Percentiles rank a stretch among this genome's conserved stretches.
These are phyloP conservation scores for Geoglossum cookeanum DNA, from an alignment of 2,329 filamentous ascomycete species.

Conservation along the genomic window DNA sequence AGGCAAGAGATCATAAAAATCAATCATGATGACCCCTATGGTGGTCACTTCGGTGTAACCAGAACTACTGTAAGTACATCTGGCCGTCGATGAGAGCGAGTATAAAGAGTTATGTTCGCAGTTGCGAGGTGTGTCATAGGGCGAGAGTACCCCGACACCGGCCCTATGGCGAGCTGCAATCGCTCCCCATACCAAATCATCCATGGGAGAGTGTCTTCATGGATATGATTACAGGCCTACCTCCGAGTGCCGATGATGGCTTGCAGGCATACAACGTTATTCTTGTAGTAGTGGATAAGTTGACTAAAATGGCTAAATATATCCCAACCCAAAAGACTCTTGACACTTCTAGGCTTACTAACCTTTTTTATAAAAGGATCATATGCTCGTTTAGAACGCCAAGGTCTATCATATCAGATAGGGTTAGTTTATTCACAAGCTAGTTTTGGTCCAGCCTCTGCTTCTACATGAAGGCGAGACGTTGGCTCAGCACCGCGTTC, in stretches of 20 bases:
- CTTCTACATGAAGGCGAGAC: slow-evolving; percentile 1
- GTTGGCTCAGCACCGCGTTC: slow-evolving; percentile 2
- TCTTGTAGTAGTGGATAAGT: slow-evolving; percentile 11
- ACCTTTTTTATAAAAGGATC: slow-evolving; percentile 9
- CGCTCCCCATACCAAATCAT: neutral
- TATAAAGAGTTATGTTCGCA: slow-evolving; percentile 2
- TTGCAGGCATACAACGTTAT: slow-evolving; percentile 8
- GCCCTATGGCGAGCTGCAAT: slow-evolving; percentile 1
- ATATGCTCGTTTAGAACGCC: neutral
- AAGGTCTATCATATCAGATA: slow-evolving; percentile 7
- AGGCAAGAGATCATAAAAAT: slow-evolving; percentile 1
- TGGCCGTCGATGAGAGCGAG: neutral
- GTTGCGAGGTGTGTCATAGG: slow-evolving; percentile 2
- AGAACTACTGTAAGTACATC: neutral
- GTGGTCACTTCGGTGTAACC: neutral
- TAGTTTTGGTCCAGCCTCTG: slow-evolving; percentile 2
- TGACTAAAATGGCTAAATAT: slow-evolving; percentile 9
- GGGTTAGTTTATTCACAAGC: slow-evolving; percentile 11
- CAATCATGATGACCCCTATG: slow-evolving; percentile 1
- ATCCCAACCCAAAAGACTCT: slow-evolving; percentile 8
- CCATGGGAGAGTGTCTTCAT: slow-evolving; percentile 8
- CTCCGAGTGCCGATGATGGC: slow-evolving; percentile 4
- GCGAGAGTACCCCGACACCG: neutral
- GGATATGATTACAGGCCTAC: slow-evolving; percentile 13
- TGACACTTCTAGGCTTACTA: slow-evolving; percentile 7